Conservation (phyloP, 176 grass and related monocot genomes). For the Saccharum spontaneum region DNA sequence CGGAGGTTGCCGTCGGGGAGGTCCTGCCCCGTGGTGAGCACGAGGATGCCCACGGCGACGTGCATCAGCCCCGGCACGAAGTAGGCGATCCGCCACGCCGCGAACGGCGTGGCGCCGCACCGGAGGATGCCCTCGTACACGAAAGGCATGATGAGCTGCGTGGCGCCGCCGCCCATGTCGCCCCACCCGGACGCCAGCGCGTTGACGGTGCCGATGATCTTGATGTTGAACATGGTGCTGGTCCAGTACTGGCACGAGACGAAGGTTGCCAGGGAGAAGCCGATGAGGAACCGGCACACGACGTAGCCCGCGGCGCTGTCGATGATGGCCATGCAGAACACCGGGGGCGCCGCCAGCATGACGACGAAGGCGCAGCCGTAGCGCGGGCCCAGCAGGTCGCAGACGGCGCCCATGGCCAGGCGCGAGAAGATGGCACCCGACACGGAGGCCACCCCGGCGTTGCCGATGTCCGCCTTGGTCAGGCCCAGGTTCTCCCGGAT, state of each 20-base stretch:
- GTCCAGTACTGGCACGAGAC: too few relatives aligned
- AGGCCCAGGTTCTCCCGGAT: constrained; percentile 76
- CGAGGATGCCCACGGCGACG: constrained; percentile 55
- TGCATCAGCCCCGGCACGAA: too few relatives aligned
- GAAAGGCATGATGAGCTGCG: too few relatives aligned
- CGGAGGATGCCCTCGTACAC: too few relatives aligned
- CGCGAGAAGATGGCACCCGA: constrained; percentile 86
- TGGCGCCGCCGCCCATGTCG: too few relatives aligned
- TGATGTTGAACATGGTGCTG: too few relatives aligned
- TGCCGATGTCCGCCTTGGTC: constrained; percentile 73
- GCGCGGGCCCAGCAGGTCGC: constrained; percentile 67
- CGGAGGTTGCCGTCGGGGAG: constrained; percentile 82
- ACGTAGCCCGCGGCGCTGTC: constrained; percentile 23
- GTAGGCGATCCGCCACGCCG: too few relatives aligned
- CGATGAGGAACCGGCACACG: too few relatives aligned
- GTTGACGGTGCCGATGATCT: too few relatives aligned
- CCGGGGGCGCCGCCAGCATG: constrained; percentile 69
- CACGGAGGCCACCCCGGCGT: constrained; percentile 79
- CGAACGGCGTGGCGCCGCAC: too few relatives aligned
- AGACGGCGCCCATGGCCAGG: constrained; percentile 76
- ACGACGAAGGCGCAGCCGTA: constrained; percentile 82
- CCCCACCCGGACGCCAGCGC: too few relatives aligned
- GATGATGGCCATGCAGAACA: constrained; percentile 78
- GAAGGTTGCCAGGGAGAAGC: too few relatives aligned
- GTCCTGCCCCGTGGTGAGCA: constrained; percentile 68